Base-by-base conservation (phyloP, 2,329 filamentous ascomycete species). In the Pyricularia grisea region DNA sequence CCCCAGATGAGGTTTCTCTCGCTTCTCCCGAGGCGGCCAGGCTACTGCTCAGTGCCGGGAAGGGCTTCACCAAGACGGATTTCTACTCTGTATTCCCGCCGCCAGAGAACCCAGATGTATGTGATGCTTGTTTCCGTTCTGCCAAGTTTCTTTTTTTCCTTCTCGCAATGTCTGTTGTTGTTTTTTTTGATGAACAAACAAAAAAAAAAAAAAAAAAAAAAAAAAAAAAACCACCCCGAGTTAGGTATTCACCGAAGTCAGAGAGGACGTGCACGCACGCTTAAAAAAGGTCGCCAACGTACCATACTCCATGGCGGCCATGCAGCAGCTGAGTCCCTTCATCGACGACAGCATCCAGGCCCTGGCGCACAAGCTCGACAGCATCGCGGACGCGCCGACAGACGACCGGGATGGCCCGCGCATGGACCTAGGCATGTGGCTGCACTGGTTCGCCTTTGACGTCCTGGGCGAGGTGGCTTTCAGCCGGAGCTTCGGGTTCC, bases 1-100 rank as follows among this genome's bases (percentile, higher is more conserved):
- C 79, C 1, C 83, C 83, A 5, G 76, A 82, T 72, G 82, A 85
- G 73, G 77, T 85, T 4, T 83, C 82, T 0, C 74, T 85, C 33
- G 74, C 81, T 0, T 82, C 81, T 2, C 82, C 82, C 2, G 77
- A 81, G 68, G 80, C 81, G 0, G 81, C 82, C 5, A 78, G 83
- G 2, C 75, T 78, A 10, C 71, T 85, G 14, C 77, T 85, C 31
- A 79, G 79, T 64, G 83, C 83, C 0, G 84, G 84, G 9, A 84
- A 83, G 74, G 79, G 81, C 25, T 85, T 85, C 76, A 79, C 81
- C 76, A 85, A 85, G 78, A 85, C 83, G 3, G 76, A 80, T 69
- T 85, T 85, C 71, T 85, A 85, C 73, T 77, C 75, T 58, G 84
- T 87, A 7, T 87, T 87, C 73, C 84, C 84, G 33, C 84, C 84